These are phyloP conservation scores for Populus alba DNA, from an alignment of 345 rosid genomes.

Conservation along the genomic window DNA sequence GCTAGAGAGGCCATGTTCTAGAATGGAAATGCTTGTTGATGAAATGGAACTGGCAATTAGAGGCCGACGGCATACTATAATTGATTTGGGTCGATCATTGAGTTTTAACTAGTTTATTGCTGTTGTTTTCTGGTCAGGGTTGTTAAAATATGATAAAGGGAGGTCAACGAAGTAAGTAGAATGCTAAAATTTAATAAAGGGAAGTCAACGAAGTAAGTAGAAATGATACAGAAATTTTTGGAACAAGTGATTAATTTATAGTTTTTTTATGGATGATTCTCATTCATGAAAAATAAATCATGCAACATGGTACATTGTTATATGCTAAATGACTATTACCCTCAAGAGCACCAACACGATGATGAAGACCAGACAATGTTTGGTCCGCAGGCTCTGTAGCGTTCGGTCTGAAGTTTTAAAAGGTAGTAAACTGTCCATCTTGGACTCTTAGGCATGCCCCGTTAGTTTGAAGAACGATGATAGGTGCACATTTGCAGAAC, in stretches of 20 bases:
- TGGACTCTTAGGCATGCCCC: not conserved
- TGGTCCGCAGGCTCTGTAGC: too few species aligned
- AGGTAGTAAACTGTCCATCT: too few species aligned
- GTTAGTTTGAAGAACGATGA: too few species aligned
- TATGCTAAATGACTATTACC: not conserved
- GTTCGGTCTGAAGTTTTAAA: not conserved
- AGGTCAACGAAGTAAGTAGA: conserved; percentile 32
- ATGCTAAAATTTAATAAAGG: not conserved
- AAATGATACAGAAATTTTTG: not conserved
- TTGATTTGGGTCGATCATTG: too few species aligned
- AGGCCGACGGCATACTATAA: too few species aligned
- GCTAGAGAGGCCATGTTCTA: conserved; percentile 7
- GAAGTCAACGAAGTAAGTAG: conserved; percentile 31
- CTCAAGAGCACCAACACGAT: too few species aligned
- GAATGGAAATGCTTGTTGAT: not conserved
- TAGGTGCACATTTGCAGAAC: too few species aligned
- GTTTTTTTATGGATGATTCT: not conserved
- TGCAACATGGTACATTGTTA: not conserved
- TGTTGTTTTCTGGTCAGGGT: too few species aligned
- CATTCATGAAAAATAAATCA: not conserved
- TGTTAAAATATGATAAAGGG: not conserved
- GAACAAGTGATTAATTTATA: not conserved
- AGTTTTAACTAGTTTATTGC: too few species aligned
- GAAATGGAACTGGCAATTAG: not conserved
- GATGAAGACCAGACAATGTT: too few species aligned